Evolutionary conservation across 225 moss, liverwort and hornwort species (phyloP).

Genomic region (Polytrichum commune): DNA sequence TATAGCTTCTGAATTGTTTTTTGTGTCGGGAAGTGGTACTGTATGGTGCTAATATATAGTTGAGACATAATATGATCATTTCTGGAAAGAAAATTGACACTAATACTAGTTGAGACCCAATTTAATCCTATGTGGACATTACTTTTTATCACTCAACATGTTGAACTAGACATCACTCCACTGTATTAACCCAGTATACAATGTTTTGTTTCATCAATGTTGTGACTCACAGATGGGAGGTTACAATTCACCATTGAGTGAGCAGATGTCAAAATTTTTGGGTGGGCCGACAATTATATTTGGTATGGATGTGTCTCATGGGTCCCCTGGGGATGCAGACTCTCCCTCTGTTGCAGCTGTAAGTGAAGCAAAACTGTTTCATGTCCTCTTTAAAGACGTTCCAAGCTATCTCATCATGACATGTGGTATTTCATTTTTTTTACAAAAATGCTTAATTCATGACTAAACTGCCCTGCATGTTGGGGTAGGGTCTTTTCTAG

Average conservation of each 20-base stretch:
- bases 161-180: too few relatives aligned
- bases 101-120: too few relatives aligned
- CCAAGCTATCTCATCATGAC: background rate
- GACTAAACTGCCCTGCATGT: too few relatives aligned
- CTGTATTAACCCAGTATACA: too few relatives aligned
- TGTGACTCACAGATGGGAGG: constrained; percentile 44
- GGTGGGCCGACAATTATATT: constrained; percentile 72
- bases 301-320: constrained; percentile 93
- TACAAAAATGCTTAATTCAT: background rate
- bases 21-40: too few relatives aligned
- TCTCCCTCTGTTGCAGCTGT: constrained; percentile 88
- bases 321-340: constrained; percentile 78
- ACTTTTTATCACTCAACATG: too few relatives aligned
- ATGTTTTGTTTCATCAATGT: background rate
- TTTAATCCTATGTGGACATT: too few relatives aligned
- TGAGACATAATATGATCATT: too few relatives aligned
- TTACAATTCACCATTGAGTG: constrained; percentile 48
- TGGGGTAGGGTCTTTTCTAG: too few relatives aligned
- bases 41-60: too few relatives aligned
- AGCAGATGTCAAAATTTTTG: constrained; percentile 29
- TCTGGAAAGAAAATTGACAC: too few relatives aligned
- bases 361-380: constrained; percentile 11
- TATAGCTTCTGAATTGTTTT: background rate
- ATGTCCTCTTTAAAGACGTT: background rate
- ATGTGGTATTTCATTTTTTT: background rate